phyloP scores from a whole-genome alignment of 2,329 filamentous ascomycete genomes.

The Stagonosporopsis rhizophila region DNA sequence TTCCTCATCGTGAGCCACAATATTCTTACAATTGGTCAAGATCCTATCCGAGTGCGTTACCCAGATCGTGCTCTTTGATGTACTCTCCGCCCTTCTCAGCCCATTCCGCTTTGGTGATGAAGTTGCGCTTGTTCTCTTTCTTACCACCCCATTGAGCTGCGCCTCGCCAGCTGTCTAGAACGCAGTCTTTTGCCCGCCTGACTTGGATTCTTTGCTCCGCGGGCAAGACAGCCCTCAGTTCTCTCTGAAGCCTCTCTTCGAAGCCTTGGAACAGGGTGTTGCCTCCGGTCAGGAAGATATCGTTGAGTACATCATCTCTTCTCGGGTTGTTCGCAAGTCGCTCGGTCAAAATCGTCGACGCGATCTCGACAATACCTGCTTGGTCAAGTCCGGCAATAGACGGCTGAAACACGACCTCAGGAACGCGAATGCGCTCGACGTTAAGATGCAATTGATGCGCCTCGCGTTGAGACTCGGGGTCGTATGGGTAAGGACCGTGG shows the following conservation, averaged over 20 bases:
- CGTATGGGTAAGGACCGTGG: conserved; percentile 85
- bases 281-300: conserved; percentile 95
- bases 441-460: conserved; percentile 92
- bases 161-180: conserved; percentile 92
- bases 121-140: conserved; percentile 66
- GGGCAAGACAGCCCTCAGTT: conserved; percentile 74
- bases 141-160: conserved; percentile 82
- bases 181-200: conserved; percentile 74
- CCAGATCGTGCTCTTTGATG: conserved; percentile 72
- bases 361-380: conserved; percentile 90
- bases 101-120: conserved; percentile 82
- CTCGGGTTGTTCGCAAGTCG: conserved; percentile 67
- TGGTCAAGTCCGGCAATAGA: conserved; percentile 92
- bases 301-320: conserved; percentile 75
- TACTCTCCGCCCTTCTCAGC: conserved; percentile 92
- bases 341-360: conserved; percentile 85
- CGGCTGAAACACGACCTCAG: conserved; percentile 91
- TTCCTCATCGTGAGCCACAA: background rate
- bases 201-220: conserved; percentile 72
- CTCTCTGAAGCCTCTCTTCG: conserved; percentile 79
- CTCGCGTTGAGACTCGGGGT: conserved; percentile 79
- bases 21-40: background rate
- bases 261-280: conserved; percentile 87
- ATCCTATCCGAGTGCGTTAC: conserved; percentile 45
- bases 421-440: conserved; percentile 92